Conservation (phyloP, 345 rosid genomes). For the Syzygium oleosum region DNA sequence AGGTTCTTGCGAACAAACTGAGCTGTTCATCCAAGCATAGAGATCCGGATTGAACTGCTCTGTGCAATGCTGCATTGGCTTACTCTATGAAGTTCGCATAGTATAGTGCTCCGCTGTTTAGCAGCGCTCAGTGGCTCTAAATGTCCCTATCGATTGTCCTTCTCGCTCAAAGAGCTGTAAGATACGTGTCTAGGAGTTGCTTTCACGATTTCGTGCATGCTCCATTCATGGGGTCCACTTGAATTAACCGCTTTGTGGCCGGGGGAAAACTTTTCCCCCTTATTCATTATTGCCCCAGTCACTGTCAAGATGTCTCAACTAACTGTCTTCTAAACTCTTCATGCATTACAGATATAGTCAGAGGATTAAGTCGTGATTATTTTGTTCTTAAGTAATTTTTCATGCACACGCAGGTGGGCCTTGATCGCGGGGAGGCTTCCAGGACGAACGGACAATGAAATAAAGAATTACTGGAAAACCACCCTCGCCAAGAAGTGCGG, state of each 20-base stretch:
- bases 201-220: not conserved
- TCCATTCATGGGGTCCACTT: not conserved
- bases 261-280: not conserved
- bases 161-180: too few relatives aligned
- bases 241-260: not conserved
- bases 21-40: not conserved
- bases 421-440: constrained; percentile 35
- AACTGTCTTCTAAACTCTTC: not conserved
- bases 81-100: too few relatives aligned
- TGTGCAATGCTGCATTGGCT: too few relatives aligned
- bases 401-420: not conserved
- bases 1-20: not conserved
- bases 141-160: not conserved
- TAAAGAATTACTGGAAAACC: constrained; percentile 27
- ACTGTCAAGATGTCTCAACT: not conserved
- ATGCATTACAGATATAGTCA: not conserved
- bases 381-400: not conserved
- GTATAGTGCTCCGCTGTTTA: not conserved
- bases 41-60: not conserved
- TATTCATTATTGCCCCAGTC: not conserved
- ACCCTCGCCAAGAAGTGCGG: not conserved
- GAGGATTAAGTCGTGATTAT: not conserved
- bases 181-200: not conserved
- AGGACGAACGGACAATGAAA: constrained; percentile 29
- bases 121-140: not conserved